Base-by-base conservation (phyloP, 768 basidiomycete genomes). In the Mycena latifolia region DNA sequence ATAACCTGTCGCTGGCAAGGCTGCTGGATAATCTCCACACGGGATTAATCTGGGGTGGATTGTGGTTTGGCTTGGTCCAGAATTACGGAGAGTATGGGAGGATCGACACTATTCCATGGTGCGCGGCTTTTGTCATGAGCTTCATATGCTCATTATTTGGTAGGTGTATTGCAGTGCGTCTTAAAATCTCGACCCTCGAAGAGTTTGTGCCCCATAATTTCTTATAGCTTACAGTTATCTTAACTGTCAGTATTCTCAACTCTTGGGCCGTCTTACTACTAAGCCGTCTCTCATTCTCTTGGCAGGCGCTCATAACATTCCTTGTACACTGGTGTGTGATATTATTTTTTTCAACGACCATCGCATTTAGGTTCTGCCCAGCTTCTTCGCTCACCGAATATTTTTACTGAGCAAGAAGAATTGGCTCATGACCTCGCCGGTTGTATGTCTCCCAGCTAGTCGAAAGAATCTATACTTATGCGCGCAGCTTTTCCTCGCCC, bases 281-380 rank as follows among this genome's bases (percentile, higher is more conserved):
- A 15, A 31, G 18, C 15, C 35, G 46, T 29, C 31, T 11, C 11
- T 33, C 31, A 39, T 39, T 39, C 5, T 39, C 37, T 35, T 14
- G n/a, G 11, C 8, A 78, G 82, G 82, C 80, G 1, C 57, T 82
- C 31, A 67, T 83, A 6, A 83, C 82, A 12, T 81, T 83, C 45
- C 72, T 78, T 5, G 81, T 83, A 12, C 82, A 83, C 45, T 81
- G 82, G 82, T 84, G 63, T 33, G 15, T 33, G 10, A 14, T 0
- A 4, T 46, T 20, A 28, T 64, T 24, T 24, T 39, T 15, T 18
- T 48, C 22, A 28, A 33, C 2, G 17, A 31, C 14, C 5, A 22
- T 3, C 18, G 18, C 8, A 29, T 20, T 31, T 22, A 20, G 7
- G 17, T 5, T 27, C 15, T 28, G 15, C 9, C 2, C 53, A 81